Base-by-base conservation (phyloP, 345 rosid species). In the Citrus mangshanensis region DNA sequence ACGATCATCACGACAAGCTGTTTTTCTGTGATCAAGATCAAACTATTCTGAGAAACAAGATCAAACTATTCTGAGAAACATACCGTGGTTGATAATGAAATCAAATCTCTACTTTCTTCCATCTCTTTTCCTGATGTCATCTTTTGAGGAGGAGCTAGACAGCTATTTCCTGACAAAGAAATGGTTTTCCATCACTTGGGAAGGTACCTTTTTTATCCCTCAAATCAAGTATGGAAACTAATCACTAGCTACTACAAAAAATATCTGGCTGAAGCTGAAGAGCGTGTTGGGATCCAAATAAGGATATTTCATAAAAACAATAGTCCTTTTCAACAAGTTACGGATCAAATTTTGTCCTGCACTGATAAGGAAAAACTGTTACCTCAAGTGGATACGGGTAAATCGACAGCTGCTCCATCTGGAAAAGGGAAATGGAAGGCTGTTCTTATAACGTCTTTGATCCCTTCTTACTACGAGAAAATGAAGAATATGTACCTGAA, bases 151-250 rank as follows among this genome's bases (percentile, higher is more conserved):
- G 59, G 76, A 73, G 14, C 32, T 75, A 49, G 34, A 24, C 78
- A 75, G 46, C 51, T 75, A 65, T 75, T 75, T 75, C 78, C 78
- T 0, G 63, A 75, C 71, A 75, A 75, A 65, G 78, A 75, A 75
- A 75, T 70, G 3, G 78, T 75, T 35, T 75, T 75, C 71, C 78
- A 75, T 55, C 78, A 75, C 62, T 32, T 75, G 49, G 78, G 78
- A 49, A 75, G 78, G 71, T 75, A 75, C 66, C 71, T 75, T 32
- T 64, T 75, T 35, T 71, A 75, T 6, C 63, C 78, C 34, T 75
- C 78, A 4, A 51, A 75, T 75, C 63, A 21, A 49, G 78, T 46
- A 30, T 65, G 78, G 78, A 51, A 56, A 14, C 34, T 22, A n/a
- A 65, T 75, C 19, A 65, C 62, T 7, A 5, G 19, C 28, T 75